These are phyloP conservation scores for Lanmaoa pseudosensibilis DNA, from an alignment of 768 basidiomycete species.

Conservation along the genomic window DNA sequence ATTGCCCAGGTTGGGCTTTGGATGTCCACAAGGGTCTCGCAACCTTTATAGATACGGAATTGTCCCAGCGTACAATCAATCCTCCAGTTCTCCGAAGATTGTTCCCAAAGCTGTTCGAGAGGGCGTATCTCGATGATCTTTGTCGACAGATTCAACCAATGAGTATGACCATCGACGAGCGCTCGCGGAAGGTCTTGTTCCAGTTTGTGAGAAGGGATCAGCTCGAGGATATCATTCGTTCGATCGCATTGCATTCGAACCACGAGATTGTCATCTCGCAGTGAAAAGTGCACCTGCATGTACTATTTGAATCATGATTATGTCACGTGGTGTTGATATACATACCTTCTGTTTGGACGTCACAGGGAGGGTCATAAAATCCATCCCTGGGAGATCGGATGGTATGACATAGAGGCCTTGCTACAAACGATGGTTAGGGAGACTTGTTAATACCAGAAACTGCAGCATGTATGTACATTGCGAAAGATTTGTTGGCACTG, in stretches of 20 bases:
- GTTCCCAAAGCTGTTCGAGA: constrained; percentile 16
- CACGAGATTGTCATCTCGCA: neutral
- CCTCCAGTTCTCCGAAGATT: constrained; percentile 22
- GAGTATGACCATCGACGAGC: constrained; percentile 10
- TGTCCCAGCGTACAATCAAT: constrained; percentile 1
- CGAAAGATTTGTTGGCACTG: constrained; percentile 1
- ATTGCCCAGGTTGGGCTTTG: constrained; percentile 20
- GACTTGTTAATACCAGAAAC: neutral
- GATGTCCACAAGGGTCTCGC: constrained; percentile 20
- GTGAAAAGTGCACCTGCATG: constrained; percentile 17
- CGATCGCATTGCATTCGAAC: constrained; percentile 5
- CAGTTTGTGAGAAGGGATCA: constrained; percentile 19
- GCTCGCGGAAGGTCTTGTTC: constrained; percentile 18
- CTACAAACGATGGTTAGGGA: neutral
- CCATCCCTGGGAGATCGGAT: neutral
- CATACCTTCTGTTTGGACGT: constrained; percentile 1
- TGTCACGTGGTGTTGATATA: too few species aligned
- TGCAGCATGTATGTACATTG: neutral
- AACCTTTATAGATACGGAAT: neutral
- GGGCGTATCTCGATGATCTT: constrained; percentile 26
- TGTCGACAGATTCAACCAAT: constrained; percentile 26
- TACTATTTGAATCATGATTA: neutral
- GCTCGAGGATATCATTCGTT: constrained; percentile 6
- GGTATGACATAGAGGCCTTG: neutral
- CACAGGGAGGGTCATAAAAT: neutral